Conservation (phyloP, 2,329 filamentous ascomycete species). For the Phialophora tarda region DNA sequence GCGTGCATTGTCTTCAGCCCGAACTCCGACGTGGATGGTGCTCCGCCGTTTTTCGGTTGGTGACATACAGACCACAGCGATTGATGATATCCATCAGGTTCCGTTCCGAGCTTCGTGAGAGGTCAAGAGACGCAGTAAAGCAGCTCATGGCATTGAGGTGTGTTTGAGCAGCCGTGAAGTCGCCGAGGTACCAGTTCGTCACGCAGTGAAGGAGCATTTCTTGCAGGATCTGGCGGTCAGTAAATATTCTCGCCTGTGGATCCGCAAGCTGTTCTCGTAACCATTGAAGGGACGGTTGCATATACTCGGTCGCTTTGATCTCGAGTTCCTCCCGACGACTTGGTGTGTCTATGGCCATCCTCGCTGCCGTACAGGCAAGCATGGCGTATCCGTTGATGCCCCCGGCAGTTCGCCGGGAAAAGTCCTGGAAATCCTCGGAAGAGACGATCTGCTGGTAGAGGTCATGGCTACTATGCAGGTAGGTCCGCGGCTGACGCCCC, state of each 20-base stretch:
- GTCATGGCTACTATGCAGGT: constrained; percentile 1
- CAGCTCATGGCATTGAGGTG: constrained; percentile 15
- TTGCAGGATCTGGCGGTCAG: constrained; percentile 17
- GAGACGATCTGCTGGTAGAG: constrained; percentile 17
- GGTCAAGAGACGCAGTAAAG: constrained; percentile 17
- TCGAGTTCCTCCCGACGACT: constrained; percentile 18
- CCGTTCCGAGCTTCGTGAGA: constrained; percentile 5
- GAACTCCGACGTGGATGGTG: not conserved
- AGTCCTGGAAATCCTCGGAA: constrained; percentile 6
- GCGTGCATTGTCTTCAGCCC: not conserved
- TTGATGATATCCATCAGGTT: constrained; percentile 19
- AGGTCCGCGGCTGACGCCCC: not conserved
- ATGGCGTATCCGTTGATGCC: constrained; percentile 13
- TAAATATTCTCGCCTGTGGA: constrained; percentile 14
- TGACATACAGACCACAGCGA: constrained; percentile 7
- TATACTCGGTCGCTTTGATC: constrained; percentile 18
- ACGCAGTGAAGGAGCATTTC: constrained; percentile 23
- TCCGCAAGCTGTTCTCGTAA: constrained; percentile 15
- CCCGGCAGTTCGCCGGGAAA: not conserved
- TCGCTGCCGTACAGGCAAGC: constrained; percentile 18
- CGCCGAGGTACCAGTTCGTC: constrained; percentile 21
- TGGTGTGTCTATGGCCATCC: constrained; percentile 12
- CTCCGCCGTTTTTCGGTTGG: not conserved
- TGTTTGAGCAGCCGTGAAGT: constrained; percentile 14
- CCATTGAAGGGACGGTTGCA: constrained; percentile 19